Evolutionary conservation across 1,284 basidiomycete species (phyloP), one percentile per base, ranked within the genome.

Genomic region (Ceratobasidium sp.): DNA sequence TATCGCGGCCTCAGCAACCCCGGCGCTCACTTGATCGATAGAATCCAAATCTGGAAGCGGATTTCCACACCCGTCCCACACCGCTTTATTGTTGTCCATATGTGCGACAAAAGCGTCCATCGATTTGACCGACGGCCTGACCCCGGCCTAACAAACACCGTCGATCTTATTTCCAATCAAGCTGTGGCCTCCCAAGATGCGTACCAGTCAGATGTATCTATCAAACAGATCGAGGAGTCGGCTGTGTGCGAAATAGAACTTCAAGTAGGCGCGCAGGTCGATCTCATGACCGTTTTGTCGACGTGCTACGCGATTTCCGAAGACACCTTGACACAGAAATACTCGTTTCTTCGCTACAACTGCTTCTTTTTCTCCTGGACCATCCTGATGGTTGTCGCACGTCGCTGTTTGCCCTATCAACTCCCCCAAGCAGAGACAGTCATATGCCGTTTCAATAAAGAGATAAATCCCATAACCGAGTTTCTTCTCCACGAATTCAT

Each of bases 291-390:
- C 4, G 45, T 64, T 2, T 12, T 65, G 5, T 34, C 45, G 14
- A 45, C 32, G 1, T 65, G 61, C 21, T 52, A 48, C 34, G 1
- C 16, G 1, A 65, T 52, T 14, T 34, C 43, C 10, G 23, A 23
- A 12, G 30, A 50, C 30, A 4, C 3, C 8, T 23, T 32, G 4
- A 26, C 48, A 1, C 23, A 48, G 10, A 2, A 65, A n/a, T 65
- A 65, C 30, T 34, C 45, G 9, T 46, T 65, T 3, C n/a, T 50
- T 1, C 12, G 32, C 18, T 36, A 65, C 61, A 65, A 65, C 61
- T 65, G 61, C 46, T 65, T 48, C 45, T 65, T 65, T 32, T 65
- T 65, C 36, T 32, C 61, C 21, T 65, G 61, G 61, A 65, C 61
- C 1, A 65, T 65, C 28, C n/a, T 65, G 1, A 50, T 65, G 45